Percentiles rank a stretch among this genome's conserved stretches.
Conservation (phyloP, 331 rosid species). For the Arachis monticola region DNA sequence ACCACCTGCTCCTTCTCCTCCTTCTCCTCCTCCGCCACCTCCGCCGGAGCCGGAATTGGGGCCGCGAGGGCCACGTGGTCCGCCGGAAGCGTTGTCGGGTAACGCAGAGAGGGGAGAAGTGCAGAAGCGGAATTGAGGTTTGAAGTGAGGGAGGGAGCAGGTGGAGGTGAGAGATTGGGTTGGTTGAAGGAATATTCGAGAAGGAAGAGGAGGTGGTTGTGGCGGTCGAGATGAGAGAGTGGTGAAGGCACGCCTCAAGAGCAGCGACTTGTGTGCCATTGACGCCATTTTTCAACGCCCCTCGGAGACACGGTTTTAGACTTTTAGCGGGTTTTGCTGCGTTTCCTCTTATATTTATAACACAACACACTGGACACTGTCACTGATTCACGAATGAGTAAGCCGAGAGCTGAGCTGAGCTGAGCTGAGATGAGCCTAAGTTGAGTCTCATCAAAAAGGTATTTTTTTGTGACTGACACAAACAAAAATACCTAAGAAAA, state of each 20-base stretch:
- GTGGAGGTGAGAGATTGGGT: constrained; percentile 27
- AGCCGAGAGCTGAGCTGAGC: no score
- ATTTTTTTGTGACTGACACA: no score
- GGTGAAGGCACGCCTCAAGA: constrained; percentile 34
- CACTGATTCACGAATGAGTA: no score
- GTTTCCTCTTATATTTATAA: no score
- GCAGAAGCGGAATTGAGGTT: constrained; percentile 34
- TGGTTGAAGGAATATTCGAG: constrained; percentile 29
- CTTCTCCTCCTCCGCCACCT: constrained; percentile 42
- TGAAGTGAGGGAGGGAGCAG: constrained; percentile 22
- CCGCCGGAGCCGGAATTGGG: constrained; percentile 44
- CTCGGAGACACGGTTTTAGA: no score
- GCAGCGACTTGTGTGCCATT: background rate
- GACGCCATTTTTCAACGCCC: no score
- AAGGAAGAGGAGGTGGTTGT: constrained; percentile 2
- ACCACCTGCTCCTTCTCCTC: constrained; percentile 40
- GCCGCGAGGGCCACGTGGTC: constrained; percentile 43
- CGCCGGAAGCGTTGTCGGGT: constrained; percentile 53
- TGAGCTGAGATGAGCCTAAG: no score
- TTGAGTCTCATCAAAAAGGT: no score
- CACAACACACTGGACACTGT: no score
- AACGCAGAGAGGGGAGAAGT: constrained; percentile 52
- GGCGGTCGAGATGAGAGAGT: no score
- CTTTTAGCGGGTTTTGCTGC: no score
- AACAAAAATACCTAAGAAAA: no score